A percentile compares a stretch with the other conserved stretches of the same genome.
phyloP scores from a whole-genome alignment of 352 stramenopile genomes.

The Phytophthora vignae region DNA sequence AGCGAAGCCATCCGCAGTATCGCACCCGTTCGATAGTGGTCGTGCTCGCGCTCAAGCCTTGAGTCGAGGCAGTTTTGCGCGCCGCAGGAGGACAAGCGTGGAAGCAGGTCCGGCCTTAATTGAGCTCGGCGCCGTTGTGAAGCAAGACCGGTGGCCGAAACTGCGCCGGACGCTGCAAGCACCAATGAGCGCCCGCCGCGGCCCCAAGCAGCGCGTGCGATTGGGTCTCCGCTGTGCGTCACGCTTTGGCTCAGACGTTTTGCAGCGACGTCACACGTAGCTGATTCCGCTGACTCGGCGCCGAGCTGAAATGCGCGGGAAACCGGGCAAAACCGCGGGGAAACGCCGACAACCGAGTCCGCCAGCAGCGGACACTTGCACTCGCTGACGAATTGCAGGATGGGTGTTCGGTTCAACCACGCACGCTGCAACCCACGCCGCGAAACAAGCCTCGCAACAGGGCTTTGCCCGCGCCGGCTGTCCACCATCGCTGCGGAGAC shows the following conservation, averaged over 20 bases:
- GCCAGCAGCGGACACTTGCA: background rate
- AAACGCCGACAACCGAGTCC: background rate
- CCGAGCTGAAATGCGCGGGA: background rate
- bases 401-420: background rate
- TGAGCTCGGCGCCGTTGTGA: background rate
- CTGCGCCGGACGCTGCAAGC: background rate
- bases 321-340: conserved; percentile 6
- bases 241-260: conserved; percentile 8
- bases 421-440: background rate
- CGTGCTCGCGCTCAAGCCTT: background rate
- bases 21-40: background rate
- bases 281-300: background rate
- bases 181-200: conserved; percentile 11
- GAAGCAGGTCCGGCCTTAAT: background rate
- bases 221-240: conserved; percentile 25
- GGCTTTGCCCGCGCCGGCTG: background rate
- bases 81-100: background rate
- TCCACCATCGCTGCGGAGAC: background rate
- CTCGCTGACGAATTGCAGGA: background rate
- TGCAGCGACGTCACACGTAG: background rate
- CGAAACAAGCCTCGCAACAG: background rate
- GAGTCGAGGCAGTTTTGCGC: background rate
- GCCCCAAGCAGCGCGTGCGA: background rate
- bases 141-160: background rate
- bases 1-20: background rate